A percentile compares a stretch with the other conserved stretches of the same genome.
These are phyloP conservation scores for Zangia roseola DNA, from an alignment of 768 basidiomycete genomes.

Conservation along the genomic window DNA sequence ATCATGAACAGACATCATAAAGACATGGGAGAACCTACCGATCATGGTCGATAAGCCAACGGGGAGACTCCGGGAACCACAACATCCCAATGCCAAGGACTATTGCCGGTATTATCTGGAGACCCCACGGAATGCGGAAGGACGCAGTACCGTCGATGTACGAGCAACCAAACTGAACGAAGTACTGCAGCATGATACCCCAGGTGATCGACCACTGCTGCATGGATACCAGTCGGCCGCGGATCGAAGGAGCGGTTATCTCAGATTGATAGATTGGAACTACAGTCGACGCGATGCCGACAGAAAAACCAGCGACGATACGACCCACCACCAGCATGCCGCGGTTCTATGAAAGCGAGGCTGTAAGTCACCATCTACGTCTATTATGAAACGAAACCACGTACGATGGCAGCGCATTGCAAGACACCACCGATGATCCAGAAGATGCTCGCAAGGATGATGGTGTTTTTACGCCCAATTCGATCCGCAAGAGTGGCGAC, in stretches of 20 bases:
- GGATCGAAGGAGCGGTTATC: slow-evolving; percentile 67
- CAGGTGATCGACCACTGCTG: slow-evolving; percentile 83
- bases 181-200: slow-evolving; percentile 76
- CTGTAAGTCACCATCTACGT: neutral
- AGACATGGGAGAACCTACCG: slow-evolving; percentile 33
- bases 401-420: slow-evolving; percentile 58
- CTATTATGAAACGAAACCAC: slow-evolving; percentile 7
- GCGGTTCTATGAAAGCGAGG: slow-evolving; percentile 44
- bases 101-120: slow-evolving; percentile 78
- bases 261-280: slow-evolving; percentile 78
- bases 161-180: slow-evolving; percentile 73
- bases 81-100: slow-evolving; percentile 67
- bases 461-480: slow-evolving; percentile 62
- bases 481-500: slow-evolving; percentile 64
- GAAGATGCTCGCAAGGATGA: slow-evolving; percentile 65
- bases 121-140: slow-evolving; percentile 79
- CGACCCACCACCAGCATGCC: slow-evolving; percentile 76
- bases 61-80: slow-evolving; percentile 67
- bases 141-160: slow-evolving; percentile 64
- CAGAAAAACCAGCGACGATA: slow-evolving; percentile 64
- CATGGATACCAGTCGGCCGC: slow-evolving; percentile 71
- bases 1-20: neutral
- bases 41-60: slow-evolving; percentile 66
- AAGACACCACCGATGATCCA: slow-evolving; percentile 73
- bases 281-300: slow-evolving; percentile 63